phyloP scores from a whole-genome alignment of 106 monocot species.

The Dioscorea alata region DNA sequence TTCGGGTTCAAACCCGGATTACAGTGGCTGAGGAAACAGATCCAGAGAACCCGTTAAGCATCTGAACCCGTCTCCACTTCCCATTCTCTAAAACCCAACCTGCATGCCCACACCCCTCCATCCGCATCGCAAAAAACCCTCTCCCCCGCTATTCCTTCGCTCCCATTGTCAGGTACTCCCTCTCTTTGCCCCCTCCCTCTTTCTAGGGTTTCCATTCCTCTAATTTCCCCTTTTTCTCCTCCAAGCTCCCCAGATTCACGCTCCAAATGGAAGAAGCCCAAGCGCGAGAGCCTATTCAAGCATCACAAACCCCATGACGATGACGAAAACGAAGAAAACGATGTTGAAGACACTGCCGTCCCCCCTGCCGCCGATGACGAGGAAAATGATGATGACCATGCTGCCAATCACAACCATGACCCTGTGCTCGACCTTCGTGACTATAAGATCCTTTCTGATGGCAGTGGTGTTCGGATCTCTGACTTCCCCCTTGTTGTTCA shows the following conservation, averaged over 20 bases:
- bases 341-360: constrained; percentile 20
- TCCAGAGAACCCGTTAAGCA: constrained; percentile 28
- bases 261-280: constrained; percentile 74
- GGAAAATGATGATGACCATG: constrained; percentile 24
- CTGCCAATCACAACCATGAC: constrained; percentile 17
- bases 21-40: constrained; percentile 38
- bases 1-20: not conserved
- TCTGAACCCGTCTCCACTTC: constrained; percentile 28
- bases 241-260: constrained; percentile 40
- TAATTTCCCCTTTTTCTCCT: not conserved
- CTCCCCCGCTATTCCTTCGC: not conserved
- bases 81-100: constrained; percentile 28
- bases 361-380: constrained; percentile 14
- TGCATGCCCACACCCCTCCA: not conserved
- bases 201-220: not conserved
- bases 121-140: constrained; percentile 13
- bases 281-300: constrained; percentile 47
- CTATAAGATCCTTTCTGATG: constrained; percentile 47
- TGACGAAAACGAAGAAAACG: constrained; percentile 50
- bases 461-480: constrained; percentile 42
- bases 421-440: constrained; percentile 44
- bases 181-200: not conserved
- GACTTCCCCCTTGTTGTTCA: constrained; percentile 61
- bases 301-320: constrained; percentile 26
- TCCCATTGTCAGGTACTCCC: not conserved